phyloP scores from a whole-genome alignment of 129 eudicot species.

The Centella asiatica region DNA sequence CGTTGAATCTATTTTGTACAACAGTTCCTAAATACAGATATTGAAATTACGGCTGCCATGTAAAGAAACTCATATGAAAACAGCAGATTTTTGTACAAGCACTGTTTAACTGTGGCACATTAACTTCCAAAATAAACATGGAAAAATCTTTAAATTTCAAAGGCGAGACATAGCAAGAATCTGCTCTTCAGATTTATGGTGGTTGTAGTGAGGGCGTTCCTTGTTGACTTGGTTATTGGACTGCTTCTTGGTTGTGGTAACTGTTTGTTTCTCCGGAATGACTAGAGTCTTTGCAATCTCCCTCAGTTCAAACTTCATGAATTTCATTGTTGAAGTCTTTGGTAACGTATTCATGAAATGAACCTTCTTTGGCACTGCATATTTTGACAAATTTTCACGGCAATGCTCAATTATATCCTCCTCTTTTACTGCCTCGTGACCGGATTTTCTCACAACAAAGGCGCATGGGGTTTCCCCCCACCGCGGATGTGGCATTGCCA shows the following conservation, averaged over 20 bases:
- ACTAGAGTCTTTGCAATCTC: constrained; percentile 17
- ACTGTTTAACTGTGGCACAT: too few species aligned
- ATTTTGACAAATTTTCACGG: constrained; percentile 18
- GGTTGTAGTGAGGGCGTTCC: background rate
- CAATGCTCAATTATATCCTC: constrained; percentile 21
- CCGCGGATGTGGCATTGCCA: constrained; percentile 34
- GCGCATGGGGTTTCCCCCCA: constrained; percentile 48
- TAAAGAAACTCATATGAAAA: too few species aligned
- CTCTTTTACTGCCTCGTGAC: constrained; percentile 6
- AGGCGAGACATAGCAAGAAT: constrained; percentile 27
- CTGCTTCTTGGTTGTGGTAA: background rate
- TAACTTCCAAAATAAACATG: too few species aligned
- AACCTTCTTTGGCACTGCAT: constrained; percentile 30
- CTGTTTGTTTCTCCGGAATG: background rate
- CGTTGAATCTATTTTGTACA: too few species aligned
- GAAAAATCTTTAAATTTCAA: background rate
- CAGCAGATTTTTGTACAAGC: too few species aligned
- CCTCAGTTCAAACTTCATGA: constrained; percentile 21
- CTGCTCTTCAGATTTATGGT: constrained; percentile 10
- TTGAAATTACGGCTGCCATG: too few species aligned
- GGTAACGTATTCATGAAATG: constrained; percentile 24
- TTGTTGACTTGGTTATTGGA: background rate
- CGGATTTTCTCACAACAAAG: constrained; percentile 9
- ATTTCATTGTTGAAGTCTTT: constrained; percentile 23
- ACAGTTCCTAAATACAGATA: too few species aligned